These are phyloP conservation scores for Xylaria palmicola DNA, from an alignment of 495 filamentous ascomycete genomes.

Conservation along the genomic window DNA sequence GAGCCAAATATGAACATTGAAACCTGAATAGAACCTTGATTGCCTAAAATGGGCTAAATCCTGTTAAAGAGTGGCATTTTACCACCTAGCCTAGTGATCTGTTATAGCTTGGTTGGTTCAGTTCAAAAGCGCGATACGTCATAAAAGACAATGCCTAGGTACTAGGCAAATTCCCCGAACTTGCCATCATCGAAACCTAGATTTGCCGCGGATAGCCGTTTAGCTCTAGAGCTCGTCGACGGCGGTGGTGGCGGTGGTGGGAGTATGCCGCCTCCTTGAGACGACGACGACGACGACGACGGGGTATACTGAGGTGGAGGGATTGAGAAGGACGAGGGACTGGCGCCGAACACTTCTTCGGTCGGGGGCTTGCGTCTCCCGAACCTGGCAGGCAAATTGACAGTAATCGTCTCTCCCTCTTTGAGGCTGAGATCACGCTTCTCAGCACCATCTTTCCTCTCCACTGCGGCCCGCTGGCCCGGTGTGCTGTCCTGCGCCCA, in stretches of 20 bases:
- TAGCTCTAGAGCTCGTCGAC: constrained; percentile 43
- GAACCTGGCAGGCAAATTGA: constrained; percentile 63
- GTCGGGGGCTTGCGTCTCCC: constrained; percentile 37
- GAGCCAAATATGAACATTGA: neutral
- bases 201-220: constrained; percentile 51
- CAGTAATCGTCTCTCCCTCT: constrained; percentile 80
- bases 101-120: neutral
- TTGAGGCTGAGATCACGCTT: constrained; percentile 77
- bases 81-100: neutral
- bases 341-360: constrained; percentile 19
- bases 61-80: constrained; percentile 1
- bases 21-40: neutral
- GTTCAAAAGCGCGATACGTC: constrained; percentile 1
- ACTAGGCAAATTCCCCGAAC: constrained; percentile 63
- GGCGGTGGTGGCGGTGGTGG: constrained; percentile 62
- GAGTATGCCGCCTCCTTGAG: constrained; percentile 37
- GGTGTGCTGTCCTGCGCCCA: constrained; percentile 20
- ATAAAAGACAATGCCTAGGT: too few relatives aligned
- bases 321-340: constrained; percentile 50
- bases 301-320: constrained; percentile 47
- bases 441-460: constrained; percentile 38
- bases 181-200: constrained; percentile 66
- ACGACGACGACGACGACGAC: too few relatives aligned
- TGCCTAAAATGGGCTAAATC: neutral
- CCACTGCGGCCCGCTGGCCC: constrained; percentile 27